Evolutionary conservation across 768 basidiomycete genomes (phyloP).

Genomic region (Agaricus subrufescens): DNA sequence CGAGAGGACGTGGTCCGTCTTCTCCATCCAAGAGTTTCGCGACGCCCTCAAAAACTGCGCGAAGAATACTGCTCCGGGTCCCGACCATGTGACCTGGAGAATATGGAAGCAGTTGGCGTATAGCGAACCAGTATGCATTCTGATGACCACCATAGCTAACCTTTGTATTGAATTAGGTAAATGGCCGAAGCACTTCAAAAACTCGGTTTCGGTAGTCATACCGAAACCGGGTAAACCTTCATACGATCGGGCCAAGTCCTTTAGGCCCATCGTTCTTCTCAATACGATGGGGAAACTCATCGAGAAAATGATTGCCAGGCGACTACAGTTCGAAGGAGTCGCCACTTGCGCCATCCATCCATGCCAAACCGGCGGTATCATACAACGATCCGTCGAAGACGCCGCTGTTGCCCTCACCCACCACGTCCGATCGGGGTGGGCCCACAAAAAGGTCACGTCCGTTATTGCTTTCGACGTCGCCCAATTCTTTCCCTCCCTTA

Average conservation of each 20-base stretch:
- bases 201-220: not conserved
- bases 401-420: too few relatives aligned
- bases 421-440: too few relatives aligned
- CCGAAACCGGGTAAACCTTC: not conserved
- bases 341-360: not conserved
- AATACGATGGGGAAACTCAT: slow-evolving; percentile 2
- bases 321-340: not conserved
- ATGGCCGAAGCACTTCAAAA: too few relatives aligned
- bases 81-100: too few relatives aligned
- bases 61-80: too few relatives aligned
- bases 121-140: too few relatives aligned
- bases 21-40: too few relatives aligned
- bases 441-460: not conserved
- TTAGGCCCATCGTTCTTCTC: slow-evolving; percentile 2
- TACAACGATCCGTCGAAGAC: not conserved
- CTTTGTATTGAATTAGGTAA: too few relatives aligned
- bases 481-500: not conserved
- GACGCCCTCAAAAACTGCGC: too few relatives aligned
- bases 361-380: not conserved
- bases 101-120: too few relatives aligned
- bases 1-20: too few relatives aligned
- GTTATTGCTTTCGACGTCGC: not conserved
- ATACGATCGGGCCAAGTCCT: not conserved
- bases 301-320: not conserved
- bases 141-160: too few relatives aligned